Conservation (phyloP, 1,284 basidiomycete genomes). For the Apiotrichum sp. region DNA sequence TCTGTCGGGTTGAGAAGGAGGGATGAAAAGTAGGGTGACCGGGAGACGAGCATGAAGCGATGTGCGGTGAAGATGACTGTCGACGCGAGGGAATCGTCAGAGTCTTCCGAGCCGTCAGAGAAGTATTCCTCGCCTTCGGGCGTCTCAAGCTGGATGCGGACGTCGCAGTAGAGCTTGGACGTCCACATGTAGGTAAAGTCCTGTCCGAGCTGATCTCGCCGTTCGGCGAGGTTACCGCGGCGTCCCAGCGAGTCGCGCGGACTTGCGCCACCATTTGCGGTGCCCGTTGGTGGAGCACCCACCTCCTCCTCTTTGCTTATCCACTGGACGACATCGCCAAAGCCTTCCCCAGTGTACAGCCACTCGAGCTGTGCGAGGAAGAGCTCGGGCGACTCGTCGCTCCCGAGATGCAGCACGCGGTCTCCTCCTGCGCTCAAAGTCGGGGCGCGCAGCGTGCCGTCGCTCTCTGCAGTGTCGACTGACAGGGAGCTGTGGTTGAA, state of each 20-base stretch:
- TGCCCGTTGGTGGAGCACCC: background rate
- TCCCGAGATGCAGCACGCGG: constrained; percentile 53
- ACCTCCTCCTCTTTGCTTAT: constrained; percentile 65
- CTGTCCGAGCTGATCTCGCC: constrained; percentile 77
- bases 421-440: constrained; percentile 11
- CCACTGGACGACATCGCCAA: constrained; percentile 83
- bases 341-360: constrained; percentile 52
- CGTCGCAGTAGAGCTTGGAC: constrained; percentile 82
- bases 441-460: constrained; percentile 26
- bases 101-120: constrained; percentile 30
- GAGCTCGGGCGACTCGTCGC: constrained; percentile 64
- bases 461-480: constrained; percentile 21
- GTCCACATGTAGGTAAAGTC: constrained; percentile 96
- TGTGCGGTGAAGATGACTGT: constrained; percentile 84
- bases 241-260: constrained; percentile 31
- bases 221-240: constrained; percentile 49
- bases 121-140: constrained; percentile 41
- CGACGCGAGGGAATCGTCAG: constrained; percentile 29
- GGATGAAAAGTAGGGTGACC: constrained; percentile 78
- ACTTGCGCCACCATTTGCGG: constrained; percentile 8
- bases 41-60: constrained; percentile 81
- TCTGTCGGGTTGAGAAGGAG: constrained; percentile 40
- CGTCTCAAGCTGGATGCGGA: constrained; percentile 63
- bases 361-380: constrained; percentile 77
- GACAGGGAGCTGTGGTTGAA: constrained; percentile 19